These are phyloP conservation scores for Colletotrichum camelliae DNA, from an alignment of 2,329 filamentous ascomycete genomes.

Conservation along the genomic window DNA sequence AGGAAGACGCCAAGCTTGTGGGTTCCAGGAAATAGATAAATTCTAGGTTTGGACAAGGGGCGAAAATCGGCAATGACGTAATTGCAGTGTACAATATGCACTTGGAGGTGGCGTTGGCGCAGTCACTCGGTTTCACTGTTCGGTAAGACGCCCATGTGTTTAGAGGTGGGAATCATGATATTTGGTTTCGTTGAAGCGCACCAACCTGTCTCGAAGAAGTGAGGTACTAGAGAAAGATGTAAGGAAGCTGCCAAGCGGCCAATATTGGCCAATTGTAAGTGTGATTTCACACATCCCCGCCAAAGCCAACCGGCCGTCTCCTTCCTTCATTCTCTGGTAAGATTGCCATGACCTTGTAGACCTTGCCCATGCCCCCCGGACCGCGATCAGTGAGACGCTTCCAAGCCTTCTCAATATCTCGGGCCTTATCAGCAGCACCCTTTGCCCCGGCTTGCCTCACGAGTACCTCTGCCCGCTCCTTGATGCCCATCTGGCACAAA, in stretches of 20 bases:
- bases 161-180: not conserved
- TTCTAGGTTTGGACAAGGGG: not conserved
- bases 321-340: constrained; percentile 78
- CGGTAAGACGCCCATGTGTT: not conserved
- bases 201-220: not conserved
- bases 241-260: not conserved
- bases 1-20: constrained; percentile 65
- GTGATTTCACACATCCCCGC: constrained; percentile 64
- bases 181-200: not conserved
- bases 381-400: constrained; percentile 83
- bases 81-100: constrained; percentile 17
- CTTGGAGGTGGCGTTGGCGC: constrained; percentile 2
- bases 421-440: constrained; percentile 53
- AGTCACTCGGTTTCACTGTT: not conserved
- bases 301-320: constrained; percentile 88
- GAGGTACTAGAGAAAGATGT: not conserved
- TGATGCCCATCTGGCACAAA: constrained; percentile 81
- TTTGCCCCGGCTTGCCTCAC: constrained; percentile 55
- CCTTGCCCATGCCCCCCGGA: constrained; percentile 86
- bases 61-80: constrained; percentile 5
- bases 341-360: constrained; percentile 94
- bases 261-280: not conserved
- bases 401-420: constrained; percentile 76
- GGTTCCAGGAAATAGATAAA: constrained; percentile 44
- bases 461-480: constrained; percentile 75